Evolutionary conservation across 2,329 filamentous ascomycete species (phyloP).

Genomic region (Fusarium globosum): DNA sequence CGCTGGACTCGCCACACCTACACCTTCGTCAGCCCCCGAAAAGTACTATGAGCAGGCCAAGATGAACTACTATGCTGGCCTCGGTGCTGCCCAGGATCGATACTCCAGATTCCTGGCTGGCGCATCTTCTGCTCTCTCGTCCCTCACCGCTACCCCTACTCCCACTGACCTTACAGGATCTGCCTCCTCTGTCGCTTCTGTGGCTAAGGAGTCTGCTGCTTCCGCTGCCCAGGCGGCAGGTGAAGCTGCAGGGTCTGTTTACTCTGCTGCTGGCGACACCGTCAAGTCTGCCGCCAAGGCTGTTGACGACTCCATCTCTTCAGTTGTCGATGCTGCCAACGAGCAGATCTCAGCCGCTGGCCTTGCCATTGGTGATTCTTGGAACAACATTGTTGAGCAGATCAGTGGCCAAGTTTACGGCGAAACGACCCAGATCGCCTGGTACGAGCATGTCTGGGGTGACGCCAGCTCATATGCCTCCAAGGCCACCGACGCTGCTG

Average conservation of each 20-base stretch:
- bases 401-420: slow-evolving; percentile 79
- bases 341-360: slow-evolving; percentile 53
- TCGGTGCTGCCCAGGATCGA: slow-evolving; percentile 81
- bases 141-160: slow-evolving; percentile 68
- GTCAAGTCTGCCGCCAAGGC: slow-evolving; percentile 54
- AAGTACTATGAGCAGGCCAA: slow-evolving; percentile 71
- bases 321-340: slow-evolving; percentile 59
- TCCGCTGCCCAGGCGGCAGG: slow-evolving; percentile 59
- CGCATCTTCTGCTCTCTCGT: slow-evolving; percentile 76
- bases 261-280: slow-evolving; percentile 57
- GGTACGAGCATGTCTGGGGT: slow-evolving; percentile 60
- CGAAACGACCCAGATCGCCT: slow-evolving; percentile 68
- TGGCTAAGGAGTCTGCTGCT: slow-evolving; percentile 59
- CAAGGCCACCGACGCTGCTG: slow-evolving; percentile 63
- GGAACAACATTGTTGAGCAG: slow-evolving; percentile 63
- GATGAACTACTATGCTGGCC: slow-evolving; percentile 78
- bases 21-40: slow-evolving; percentile 60
- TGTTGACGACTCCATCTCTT: slow-evolving; percentile 53
- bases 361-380: slow-evolving; percentile 53
- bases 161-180: slow-evolving; percentile 64
- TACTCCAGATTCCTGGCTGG: slow-evolving; percentile 80
- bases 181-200: slow-evolving; percentile 63
- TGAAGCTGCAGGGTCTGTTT: slow-evolving; percentile 61
- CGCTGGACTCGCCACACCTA: slow-evolving; percentile 68
- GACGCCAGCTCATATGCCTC: slow-evolving; percentile 68